phyloP scores from a whole-genome alignment of 106 monocot genomes.

The Dactylorhiza incarnata region DNA sequence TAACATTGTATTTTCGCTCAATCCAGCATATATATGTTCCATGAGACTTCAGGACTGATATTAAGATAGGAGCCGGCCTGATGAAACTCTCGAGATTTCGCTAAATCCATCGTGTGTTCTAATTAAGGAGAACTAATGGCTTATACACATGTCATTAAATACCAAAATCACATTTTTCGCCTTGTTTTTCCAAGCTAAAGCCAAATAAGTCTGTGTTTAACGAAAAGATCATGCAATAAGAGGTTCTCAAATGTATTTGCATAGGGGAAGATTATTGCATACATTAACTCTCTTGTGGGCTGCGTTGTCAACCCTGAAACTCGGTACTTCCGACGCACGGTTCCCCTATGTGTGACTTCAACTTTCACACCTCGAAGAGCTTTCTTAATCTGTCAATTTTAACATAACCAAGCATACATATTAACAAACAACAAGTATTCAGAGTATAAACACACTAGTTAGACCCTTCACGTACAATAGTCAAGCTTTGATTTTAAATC shows the following conservation, averaged over 20 bases:
- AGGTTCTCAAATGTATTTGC: not conserved
- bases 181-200: not conserved
- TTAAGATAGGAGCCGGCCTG: too few species aligned
- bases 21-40: too few species aligned
- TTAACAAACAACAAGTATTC: not conserved
- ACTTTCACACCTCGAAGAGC: conserved; percentile 91
- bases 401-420: conserved; percentile 2
- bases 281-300: conserved; percentile 83
- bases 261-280: conserved; percentile 1
- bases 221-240: not conserved
- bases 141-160: not conserved
- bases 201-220: not conserved
- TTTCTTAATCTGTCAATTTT: conserved; percentile 59
- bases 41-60: too few species aligned
- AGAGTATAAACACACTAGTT: too few species aligned
- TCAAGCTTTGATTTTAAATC: too few species aligned
- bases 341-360: conserved; percentile 84
- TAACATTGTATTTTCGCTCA: not conserved
- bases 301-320: conserved; percentile 75
- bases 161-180: not conserved
- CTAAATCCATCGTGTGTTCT: not conserved
- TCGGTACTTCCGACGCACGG: conserved; percentile 75
- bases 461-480: too few species aligned
- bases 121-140: not conserved
- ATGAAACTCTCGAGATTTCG: too few species aligned